Evolutionary conservation across 1,284 basidiomycete species (phyloP).

Genomic region (Rhodofomes roseus): DNA sequence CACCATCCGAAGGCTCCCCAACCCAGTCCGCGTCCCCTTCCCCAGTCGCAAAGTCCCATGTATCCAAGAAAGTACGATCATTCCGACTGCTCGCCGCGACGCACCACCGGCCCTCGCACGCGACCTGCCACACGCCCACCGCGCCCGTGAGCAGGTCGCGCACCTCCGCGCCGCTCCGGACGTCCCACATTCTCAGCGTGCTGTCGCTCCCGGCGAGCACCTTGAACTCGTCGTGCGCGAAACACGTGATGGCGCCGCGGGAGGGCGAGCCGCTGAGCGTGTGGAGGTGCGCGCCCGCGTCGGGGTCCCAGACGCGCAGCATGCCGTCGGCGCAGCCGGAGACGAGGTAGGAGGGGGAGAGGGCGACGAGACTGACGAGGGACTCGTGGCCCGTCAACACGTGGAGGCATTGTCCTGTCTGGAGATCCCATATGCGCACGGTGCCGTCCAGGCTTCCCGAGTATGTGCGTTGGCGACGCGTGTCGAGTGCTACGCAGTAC

Average conservation of each 20-base stretch:
- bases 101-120: constrained; percentile 88
- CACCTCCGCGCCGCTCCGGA: constrained; percentile 78
- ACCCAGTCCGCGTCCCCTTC: background rate
- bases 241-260: constrained; percentile 92
- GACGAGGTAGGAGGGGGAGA: constrained; percentile 86
- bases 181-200: constrained; percentile 94
- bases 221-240: constrained; percentile 96
- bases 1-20: background rate
- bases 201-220: constrained; percentile 91
- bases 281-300: constrained; percentile 73
- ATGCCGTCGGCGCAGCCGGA: constrained; percentile 94
- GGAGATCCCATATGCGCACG: constrained; percentile 88
- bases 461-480: constrained; percentile 81
- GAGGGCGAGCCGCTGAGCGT: constrained; percentile 70
- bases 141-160: constrained; percentile 86
- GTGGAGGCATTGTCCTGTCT: constrained; percentile 75
- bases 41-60: constrained; percentile 65
- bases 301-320: constrained; percentile 90
- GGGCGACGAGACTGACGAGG: constrained; percentile 80
- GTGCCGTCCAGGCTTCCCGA: constrained; percentile 97
- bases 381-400: constrained; percentile 85
- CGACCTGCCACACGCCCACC: constrained; percentile 92
- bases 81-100: constrained; percentile 86
- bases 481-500: constrained; percentile 87
- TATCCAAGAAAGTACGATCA: constrained; percentile 74